Base-by-base conservation (phyloP, 2,329 filamentous ascomycete genomes). In the Hypoxylon sp. region DNA sequence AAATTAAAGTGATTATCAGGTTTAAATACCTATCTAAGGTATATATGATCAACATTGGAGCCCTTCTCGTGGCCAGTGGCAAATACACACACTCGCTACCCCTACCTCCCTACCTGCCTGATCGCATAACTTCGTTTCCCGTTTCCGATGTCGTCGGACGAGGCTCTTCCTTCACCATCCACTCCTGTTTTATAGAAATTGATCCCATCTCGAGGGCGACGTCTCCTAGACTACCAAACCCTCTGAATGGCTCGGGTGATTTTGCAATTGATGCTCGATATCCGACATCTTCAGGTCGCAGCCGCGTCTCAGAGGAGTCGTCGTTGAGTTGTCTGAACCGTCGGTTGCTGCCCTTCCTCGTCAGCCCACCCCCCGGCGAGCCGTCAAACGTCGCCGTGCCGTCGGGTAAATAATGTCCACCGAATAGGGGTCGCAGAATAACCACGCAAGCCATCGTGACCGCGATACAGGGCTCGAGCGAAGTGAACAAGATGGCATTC, bases 371-470 rank as follows among this genome's bases (percentile, higher is more conserved):
- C 7, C 56, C 15, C 16, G 45, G 26, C 19, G 41, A 20, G 5
- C 38, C 21, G 23, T 50, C 12, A 46, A 43, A 40, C 23, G 62
- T 59, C 8, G 47, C 48, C 3, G 60, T 66, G 4, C 47, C 47
- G 2, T 59, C 55, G 1, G 61, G 44, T 1, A 53, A 51, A 27
- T 64, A 63, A 5, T 34, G 57, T 19, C 52, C 64, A 17, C 55
- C 67, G 3, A 76, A 61, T 5, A 77, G 63, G 4, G 74, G 73
- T 1, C 73, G 69, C 21, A 75, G 63, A 11, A 74, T 65, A 0
- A 74, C 73, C 13, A 75, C 62, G 44, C 71, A 76, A n/a, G 71
- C 68, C 8, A 72, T 57, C 5, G 67, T 68, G 7, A 76, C 66
- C 25, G 67, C 72, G 19, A 76, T 62, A 35, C 62, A 69, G 12